phyloP scores from a whole-genome alignment of 306 rosid species.

The Vigna nakashimae region DNA sequence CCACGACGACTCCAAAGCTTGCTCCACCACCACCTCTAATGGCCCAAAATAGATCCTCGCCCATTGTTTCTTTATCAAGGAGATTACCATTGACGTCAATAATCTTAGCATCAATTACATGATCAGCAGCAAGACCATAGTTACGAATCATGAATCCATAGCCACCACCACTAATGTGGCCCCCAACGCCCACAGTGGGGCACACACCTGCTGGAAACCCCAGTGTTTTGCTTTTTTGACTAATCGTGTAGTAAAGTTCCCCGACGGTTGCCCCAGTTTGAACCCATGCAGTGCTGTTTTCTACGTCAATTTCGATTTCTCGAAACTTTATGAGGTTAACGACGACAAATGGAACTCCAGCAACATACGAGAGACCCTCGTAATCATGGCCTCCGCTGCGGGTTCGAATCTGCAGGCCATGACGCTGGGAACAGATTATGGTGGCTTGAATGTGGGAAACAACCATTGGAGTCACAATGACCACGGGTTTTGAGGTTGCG shows the following conservation, averaged over 20 bases:
- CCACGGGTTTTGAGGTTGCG: slow-evolving; percentile 28
- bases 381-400: slow-evolving; percentile 74
- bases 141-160: slow-evolving; percentile 67
- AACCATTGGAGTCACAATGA: slow-evolving; percentile 39
- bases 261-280: slow-evolving; percentile 42
- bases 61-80: slow-evolving; percentile 62
- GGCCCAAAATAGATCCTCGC: slow-evolving; percentile 80
- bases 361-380: slow-evolving; percentile 58
- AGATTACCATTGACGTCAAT: slow-evolving; percentile 60
- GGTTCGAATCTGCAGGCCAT: slow-evolving; percentile 56
- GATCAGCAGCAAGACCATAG: slow-evolving; percentile 65
- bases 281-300: slow-evolving; percentile 45
- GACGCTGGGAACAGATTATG: slow-evolving; percentile 54
- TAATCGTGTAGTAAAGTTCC: slow-evolving; percentile 37
- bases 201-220: slow-evolving; percentile 62
- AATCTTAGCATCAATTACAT: slow-evolving; percentile 64
- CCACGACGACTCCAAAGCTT: slow-evolving; percentile 64
- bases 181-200: slow-evolving; percentile 9
- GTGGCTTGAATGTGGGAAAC: slow-evolving; percentile 63
- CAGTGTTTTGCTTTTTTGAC: background rate
- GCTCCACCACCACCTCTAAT: slow-evolving; percentile 74
- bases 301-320: slow-evolving; percentile 41
- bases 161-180: slow-evolving; percentile 67
- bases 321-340: slow-evolving; percentile 62
- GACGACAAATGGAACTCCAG: slow-evolving; percentile 51